These are phyloP conservation scores for Crataegus laevigata DNA, from an alignment of 306 rosid species.

Conservation along the genomic window DNA sequence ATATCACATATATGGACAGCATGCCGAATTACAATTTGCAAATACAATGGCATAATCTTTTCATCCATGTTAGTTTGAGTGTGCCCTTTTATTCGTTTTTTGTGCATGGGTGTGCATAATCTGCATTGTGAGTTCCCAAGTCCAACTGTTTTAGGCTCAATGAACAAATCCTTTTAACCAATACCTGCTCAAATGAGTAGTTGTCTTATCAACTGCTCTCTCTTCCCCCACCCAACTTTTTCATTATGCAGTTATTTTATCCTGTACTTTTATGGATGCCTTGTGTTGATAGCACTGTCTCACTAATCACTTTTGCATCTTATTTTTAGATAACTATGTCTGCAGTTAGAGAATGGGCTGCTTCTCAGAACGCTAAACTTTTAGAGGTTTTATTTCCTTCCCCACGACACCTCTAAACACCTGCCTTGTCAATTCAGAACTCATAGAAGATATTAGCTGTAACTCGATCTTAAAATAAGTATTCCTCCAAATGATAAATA, in stretches of 20 bases:
- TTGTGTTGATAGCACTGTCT: slow-evolving; percentile 13
- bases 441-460: background rate
- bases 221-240: background rate
- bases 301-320: slow-evolving; percentile 17
- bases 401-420: slow-evolving; percentile 3
- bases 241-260: background rate
- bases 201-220: background rate
- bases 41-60: background rate
- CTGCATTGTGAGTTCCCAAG: background rate
- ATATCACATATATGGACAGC: background rate
- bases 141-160: background rate
- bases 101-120: background rate
- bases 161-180: no score
- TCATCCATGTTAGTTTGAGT: background rate
- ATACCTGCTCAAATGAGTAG: background rate
- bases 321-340: slow-evolving; percentile 89
- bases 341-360: slow-evolving; percentile 99
- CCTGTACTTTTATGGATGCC: slow-evolving; percentile 6
- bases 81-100: background rate
- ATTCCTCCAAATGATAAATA: background rate
- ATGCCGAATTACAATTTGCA: background rate
- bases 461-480: background rate
- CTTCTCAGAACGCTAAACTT: slow-evolving; percentile 84
- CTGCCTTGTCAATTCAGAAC: background rate
- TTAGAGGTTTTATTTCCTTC: slow-evolving; percentile 62